Conservation (phyloP, 257 asterid species). For the Paraleonurus japonicus region DNA sequence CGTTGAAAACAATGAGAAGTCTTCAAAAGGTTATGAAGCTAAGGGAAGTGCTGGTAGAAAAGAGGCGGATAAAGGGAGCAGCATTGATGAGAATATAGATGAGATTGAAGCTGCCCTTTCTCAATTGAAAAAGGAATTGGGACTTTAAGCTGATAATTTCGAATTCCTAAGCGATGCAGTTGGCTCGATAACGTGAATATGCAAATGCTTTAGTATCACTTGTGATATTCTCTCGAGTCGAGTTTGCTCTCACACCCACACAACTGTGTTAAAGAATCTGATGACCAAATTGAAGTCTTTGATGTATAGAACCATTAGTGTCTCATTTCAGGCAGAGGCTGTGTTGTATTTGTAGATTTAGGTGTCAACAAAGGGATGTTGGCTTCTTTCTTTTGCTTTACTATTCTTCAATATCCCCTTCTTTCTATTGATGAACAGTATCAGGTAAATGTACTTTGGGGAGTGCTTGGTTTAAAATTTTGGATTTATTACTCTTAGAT, state of each 20-base stretch:
- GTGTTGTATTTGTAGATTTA: background rate
- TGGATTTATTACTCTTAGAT: no score
- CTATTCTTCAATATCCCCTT: background rate
- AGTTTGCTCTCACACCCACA: no score
- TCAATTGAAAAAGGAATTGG: constrained; percentile 74
- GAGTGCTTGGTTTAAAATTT: no score
- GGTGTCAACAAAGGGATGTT: background rate
- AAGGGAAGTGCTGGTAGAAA: constrained; percentile 30
- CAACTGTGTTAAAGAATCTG: no score
- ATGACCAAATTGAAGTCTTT: background rate
- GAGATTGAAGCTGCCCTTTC: constrained; percentile 90
- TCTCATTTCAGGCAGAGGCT: background rate
- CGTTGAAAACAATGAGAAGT: constrained; percentile 30
- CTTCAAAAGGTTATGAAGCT: constrained; percentile 29
- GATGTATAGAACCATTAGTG: background rate
- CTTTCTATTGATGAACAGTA: background rate
- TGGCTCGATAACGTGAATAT: no score
- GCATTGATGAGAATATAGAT: constrained; percentile 61
- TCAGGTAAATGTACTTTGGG: background rate
- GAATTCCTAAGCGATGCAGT: no score
- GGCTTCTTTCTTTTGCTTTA: background rate
- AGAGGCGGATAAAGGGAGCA: constrained; percentile 35
- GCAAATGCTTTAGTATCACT: no score
- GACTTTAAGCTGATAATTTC: constrained; percentile 40
- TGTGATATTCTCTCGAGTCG: no score